phyloP scores from a whole-genome alignment of 495 filamentous ascomycete species.

The Tuber aestivum region DNA sequence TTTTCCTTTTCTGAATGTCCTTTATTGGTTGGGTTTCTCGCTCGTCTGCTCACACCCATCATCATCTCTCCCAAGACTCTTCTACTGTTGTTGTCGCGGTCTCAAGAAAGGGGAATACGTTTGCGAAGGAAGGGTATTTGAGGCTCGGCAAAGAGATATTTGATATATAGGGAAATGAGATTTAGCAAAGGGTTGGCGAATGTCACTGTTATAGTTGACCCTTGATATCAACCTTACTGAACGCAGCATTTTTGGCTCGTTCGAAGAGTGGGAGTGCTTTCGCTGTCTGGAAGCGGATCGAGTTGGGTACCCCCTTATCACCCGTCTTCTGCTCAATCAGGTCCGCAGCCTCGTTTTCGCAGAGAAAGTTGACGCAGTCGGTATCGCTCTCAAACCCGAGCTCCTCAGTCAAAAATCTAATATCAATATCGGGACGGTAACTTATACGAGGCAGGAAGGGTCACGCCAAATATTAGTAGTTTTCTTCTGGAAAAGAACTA shows the following conservation, averaged over 20 bases:
- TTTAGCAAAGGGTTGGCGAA: slow-evolving; percentile 2
- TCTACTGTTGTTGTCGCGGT: background rate
- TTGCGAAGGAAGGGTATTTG: slow-evolving; percentile 4
- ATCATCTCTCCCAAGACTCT: slow-evolving; percentile 1
- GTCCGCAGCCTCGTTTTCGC: slow-evolving; percentile 64
- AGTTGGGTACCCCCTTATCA: slow-evolving; percentile 44
- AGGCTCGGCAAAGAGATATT: background rate
- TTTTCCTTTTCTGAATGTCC: background rate
- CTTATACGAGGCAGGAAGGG: slow-evolving; percentile 47
- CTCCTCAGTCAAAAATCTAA: slow-evolving; percentile 91
- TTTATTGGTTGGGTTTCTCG: background rate
- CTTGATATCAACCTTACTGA: slow-evolving; percentile 88
- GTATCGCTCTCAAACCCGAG: slow-evolving; percentile 90
- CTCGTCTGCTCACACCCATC: slow-evolving; percentile 1
- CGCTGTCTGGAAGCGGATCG: slow-evolving; percentile 65
- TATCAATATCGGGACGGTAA: slow-evolving; percentile 80
- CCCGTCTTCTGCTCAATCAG: slow-evolving; percentile 73
- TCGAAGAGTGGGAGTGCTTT: slow-evolving; percentile 73
- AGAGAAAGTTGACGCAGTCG: slow-evolving; percentile 82
- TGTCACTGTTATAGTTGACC: slow-evolving; percentile 69
- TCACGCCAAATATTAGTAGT: slow-evolving; percentile 24
- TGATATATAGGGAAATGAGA: background rate
- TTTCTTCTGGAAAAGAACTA: slow-evolving; percentile 7
- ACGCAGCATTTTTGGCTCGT: slow-evolving; percentile 60
- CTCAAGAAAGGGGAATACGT: slow-evolving; percentile 1